These are phyloP conservation scores for Apiospora koreana DNA, from an alignment of 2,329 filamentous ascomycete genomes.

Conservation along the genomic window DNA sequence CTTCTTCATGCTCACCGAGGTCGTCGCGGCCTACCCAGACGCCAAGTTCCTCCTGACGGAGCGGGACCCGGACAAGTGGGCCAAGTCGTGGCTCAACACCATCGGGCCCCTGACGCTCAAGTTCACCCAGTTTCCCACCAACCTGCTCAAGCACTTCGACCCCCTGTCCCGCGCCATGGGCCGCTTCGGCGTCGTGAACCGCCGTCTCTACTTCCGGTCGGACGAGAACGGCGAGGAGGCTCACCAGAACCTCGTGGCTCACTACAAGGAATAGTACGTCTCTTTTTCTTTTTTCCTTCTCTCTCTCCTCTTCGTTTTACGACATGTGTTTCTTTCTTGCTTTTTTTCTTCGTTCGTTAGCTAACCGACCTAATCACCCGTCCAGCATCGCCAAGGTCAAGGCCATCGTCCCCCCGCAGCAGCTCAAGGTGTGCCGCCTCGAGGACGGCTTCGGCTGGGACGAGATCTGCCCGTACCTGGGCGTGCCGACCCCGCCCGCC, in stretches of 20 bases:
- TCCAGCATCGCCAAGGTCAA: conserved; percentile 31
- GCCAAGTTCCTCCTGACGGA: conserved; percentile 39
- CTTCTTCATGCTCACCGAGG: conserved; percentile 33
- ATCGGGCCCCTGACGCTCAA: conserved; percentile 16
- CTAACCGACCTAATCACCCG: no score
- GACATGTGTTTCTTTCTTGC: no score
- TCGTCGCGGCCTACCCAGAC: conserved; percentile 33
- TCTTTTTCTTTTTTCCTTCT: neutral
- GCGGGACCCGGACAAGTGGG: conserved; percentile 37
- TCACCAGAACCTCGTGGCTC: conserved; percentile 20
- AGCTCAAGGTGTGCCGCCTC: conserved; percentile 27
- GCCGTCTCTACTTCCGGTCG: conserved; percentile 8
- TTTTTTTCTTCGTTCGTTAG: no score
- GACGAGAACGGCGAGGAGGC: conserved; percentile 25
- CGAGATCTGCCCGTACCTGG: conserved; percentile 28
- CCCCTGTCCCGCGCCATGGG: conserved; percentile 14
- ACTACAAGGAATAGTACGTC: conserved; percentile 27
- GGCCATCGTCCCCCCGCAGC: conserved; percentile 25
- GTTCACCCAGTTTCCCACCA: conserved; percentile 26
- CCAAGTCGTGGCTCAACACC: conserved; percentile 31
- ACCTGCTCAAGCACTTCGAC: conserved; percentile 28
- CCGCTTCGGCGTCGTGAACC: conserved; percentile 4
- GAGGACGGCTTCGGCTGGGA: conserved; percentile 31
- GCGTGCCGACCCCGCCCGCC: conserved; percentile 23
- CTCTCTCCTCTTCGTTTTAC: neutral